Base-by-base conservation (phyloP, 495 filamentous ascomycete genomes). In the Emericellopsis terricola region DNA sequence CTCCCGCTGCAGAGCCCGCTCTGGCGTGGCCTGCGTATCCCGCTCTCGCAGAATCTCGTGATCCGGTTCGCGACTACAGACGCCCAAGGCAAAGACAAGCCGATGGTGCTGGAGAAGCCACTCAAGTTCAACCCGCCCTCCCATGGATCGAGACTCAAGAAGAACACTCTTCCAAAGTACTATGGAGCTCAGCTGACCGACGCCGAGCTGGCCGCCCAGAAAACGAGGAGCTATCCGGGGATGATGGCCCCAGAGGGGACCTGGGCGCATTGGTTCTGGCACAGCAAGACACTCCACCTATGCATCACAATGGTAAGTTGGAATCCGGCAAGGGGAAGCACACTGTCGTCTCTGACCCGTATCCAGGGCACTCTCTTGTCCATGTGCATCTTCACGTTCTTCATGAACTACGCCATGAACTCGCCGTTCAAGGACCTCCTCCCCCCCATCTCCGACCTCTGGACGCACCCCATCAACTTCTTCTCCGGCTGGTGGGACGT, bases 81-180 rank as follows among this genome's bases (percentile, higher is more conserved):
- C 31, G 31, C 16, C 31, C 13, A 21, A n/a, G 31, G 31, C 15
- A 17, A 11, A 15, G 36, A 27, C 34, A 76, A 75, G 41, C 66
- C 64, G 14, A 57, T 65, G 31, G 62, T 79, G 1, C 76, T 93
- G 38, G 74, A 69, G 35, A 77, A 89, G 51, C 85, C 85, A 3
- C 68, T 76, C 40, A 73, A 73, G 40, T 92, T 89, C 60, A 77
- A 73, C 32, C 85, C 85, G 0, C 85, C 85, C 0, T 93, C 84
- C 0, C 85, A 93, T 52, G 71, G 71, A 18, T 53, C 73, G 17
- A 68, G 75, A 1, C 61, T 75, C 42, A 52, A 49, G 53, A 58
- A 53, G 55, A 53, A 52, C 15, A 38, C 39, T 4, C 41, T 38
- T 3, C 57, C 59, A 15, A 49, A 55, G 29, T 84, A 87, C 55